Evolutionary conservation across 2,329 filamentous ascomycete species (phyloP).

Genomic region (Orbilia blumenaviensis): DNA sequence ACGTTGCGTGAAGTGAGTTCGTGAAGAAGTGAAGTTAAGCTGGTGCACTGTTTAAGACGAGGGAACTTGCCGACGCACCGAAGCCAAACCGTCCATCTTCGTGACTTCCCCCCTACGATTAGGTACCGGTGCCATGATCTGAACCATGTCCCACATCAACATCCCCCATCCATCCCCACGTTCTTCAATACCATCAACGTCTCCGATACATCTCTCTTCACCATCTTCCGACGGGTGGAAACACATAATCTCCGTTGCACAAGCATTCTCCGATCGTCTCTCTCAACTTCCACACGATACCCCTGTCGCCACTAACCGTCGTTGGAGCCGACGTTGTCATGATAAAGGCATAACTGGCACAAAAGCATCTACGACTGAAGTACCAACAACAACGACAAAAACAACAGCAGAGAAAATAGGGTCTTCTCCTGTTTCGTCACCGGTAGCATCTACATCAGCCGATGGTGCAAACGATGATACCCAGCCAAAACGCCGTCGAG

Average conservation of each 20-base stretch:
- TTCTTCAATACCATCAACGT: background rate
- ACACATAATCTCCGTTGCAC: constrained; percentile 47
- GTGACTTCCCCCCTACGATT: background rate
- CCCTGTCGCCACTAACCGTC: constrained; percentile 2
- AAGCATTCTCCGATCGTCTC: constrained; percentile 30
- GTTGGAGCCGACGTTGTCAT: constrained; percentile 2
- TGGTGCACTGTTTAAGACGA: too few species aligned
- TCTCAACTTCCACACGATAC: constrained; percentile 2
- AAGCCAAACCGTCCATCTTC: background rate
- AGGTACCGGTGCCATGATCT: background rate
- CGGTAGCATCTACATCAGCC: background rate
- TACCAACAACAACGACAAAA: background rate
- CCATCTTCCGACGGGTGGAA: constrained; percentile 24
- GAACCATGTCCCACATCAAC: constrained; percentile 18
- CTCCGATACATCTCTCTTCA: constrained; percentile 23
- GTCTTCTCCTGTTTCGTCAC: background rate
- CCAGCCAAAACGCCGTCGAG: constrained; percentile 4
- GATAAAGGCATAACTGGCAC: background rate
- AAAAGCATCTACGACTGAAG: background rate
- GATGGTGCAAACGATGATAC: background rate
- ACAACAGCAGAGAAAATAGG: background rate
- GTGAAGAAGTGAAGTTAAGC: too few species aligned
- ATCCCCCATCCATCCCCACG: constrained; percentile 34
- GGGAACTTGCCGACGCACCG: background rate
- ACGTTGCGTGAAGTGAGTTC: too few species aligned